Evolutionary conservation across 441 rosid species (phyloP), one percentile per base, ranked within the genome.

Genomic region (Breynia disticha): DNA sequence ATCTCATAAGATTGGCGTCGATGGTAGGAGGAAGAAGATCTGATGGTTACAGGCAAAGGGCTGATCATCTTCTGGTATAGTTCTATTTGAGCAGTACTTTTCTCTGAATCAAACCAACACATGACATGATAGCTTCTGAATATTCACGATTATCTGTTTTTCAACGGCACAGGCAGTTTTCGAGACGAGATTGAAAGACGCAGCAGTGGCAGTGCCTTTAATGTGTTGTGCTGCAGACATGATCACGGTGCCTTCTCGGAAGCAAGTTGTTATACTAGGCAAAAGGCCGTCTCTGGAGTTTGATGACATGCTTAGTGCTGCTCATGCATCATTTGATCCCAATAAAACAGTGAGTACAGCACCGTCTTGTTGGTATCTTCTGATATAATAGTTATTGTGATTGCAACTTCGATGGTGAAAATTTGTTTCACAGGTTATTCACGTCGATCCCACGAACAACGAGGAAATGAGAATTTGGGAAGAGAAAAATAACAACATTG

Each of bases 221-320:
- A 83, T 86, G 98, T 91, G 94, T 63, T 84, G 89, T 64, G 96
- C 84, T 0, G 94, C 91, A 1, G 95, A 79, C 50, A 83, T 86
- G 86, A 60, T 79, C 57, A 57, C 78, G 0, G 54, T 76, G 43
- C 82, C 89, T 46, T 78, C 79, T 13, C 55, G 72, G 65, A 87
- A 83, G 66, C 82, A 86, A 65, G 72, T 87, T 39, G 82, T 91
- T 46, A 53, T 87, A 59, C 81, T 91, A 59, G 95, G 95, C 53
- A 75, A 47, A 2, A 80, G 65, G 62, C 24, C 76, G 32, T 78
- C 82, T 0, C 6, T 5, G 19, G 95, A 80, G 39, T 77, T 87
- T 16, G 80, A 69, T 28, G 46, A 59, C 68, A 87, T 91, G 93
- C 78, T 91, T 60, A 75, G 80, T 19, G 79, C 94, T 50, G 94